Conservation (phyloP, 768 basidiomycete species). For the Lactarius indigo region DNA sequence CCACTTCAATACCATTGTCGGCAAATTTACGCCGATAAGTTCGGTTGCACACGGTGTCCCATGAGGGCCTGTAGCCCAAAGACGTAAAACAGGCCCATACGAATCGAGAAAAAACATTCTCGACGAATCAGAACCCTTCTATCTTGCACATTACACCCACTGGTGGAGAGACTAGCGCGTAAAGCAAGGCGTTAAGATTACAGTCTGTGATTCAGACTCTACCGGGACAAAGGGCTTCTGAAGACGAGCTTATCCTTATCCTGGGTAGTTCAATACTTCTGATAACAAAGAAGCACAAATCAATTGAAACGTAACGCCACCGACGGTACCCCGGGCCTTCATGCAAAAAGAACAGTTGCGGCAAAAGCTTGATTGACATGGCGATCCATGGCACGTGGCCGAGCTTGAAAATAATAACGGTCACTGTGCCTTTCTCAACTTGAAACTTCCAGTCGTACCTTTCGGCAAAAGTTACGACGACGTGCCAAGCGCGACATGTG, state of each 20-base stretch:
- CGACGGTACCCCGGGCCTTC: not conserved
- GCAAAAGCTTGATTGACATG: conserved; percentile 9
- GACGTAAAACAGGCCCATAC: not conserved
- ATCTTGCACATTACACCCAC: not conserved
- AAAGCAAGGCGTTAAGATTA: not conserved
- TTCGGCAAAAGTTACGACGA: not conserved
- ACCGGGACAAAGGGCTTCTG: not conserved
- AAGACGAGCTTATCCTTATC: not conserved
- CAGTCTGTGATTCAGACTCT: not conserved
- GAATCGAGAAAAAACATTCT: not conserved
- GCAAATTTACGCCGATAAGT: not conserved
- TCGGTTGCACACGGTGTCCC: not conserved
- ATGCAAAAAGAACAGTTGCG: not conserved
- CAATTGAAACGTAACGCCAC: not conserved
- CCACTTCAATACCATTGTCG: not conserved
- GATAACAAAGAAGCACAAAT: conserved; percentile 4
- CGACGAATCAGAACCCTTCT: not conserved
- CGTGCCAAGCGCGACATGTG: not conserved
- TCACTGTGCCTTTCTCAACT: not conserved
- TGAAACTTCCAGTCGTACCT: not conserved
- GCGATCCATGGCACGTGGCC: not conserved
- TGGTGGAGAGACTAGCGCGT: not conserved
- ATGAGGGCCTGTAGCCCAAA: not conserved
- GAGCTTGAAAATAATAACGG: not conserved
- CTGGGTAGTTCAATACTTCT: not conserved